These are phyloP conservation scores for Xylariaceae sp. DNA, from an alignment of 2,329 filamentous ascomycete genomes.

Conservation along the genomic window DNA sequence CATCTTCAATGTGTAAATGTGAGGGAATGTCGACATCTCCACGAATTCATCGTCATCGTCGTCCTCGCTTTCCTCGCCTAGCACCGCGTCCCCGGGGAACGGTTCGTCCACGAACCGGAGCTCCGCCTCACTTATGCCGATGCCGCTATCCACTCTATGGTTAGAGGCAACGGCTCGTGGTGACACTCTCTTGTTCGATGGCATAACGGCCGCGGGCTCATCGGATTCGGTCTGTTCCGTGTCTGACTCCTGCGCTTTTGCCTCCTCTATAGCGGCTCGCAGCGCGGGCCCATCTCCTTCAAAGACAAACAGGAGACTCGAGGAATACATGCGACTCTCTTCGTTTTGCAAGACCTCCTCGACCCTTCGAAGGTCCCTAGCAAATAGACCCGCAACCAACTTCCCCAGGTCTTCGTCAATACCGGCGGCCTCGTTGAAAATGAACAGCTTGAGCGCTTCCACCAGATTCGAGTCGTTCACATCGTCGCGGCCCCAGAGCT, in stretches of 20 bases:
- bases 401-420: conserved; percentile 54
- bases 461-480: conserved; percentile 52
- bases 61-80: conserved; percentile 40
- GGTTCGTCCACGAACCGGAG: conserved; percentile 28
- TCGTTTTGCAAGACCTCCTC: conserved; percentile 49
- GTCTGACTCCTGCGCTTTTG: conserved; percentile 34
- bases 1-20: conserved; percentile 73
- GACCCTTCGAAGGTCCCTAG: conserved; percentile 47
- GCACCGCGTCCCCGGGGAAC: conserved; percentile 13
- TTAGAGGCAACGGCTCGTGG: conserved; percentile 29
- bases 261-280: conserved; percentile 48
- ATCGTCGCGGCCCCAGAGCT: conserved; percentile 52
- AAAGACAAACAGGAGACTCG: conserved; percentile 58
- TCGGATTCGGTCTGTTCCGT: conserved; percentile 20
- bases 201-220: conserved; percentile 33
- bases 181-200: conserved; percentile 24
- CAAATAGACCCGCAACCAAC: conserved; percentile 50
- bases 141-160: conserved; percentile 51
- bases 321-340: conserved; percentile 60
- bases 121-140: conserved; percentile 45
- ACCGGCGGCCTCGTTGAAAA: conserved; percentile 55
- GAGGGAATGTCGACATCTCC: conserved; percentile 45
- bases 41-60: conserved; percentile 48
- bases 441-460: conserved; percentile 50
- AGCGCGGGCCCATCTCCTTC: conserved; percentile 57